These are phyloP conservation scores for Myxozyma kluyveri DNA, from an alignment of 805 yeast genomes.

Conservation along the genomic window DNA sequence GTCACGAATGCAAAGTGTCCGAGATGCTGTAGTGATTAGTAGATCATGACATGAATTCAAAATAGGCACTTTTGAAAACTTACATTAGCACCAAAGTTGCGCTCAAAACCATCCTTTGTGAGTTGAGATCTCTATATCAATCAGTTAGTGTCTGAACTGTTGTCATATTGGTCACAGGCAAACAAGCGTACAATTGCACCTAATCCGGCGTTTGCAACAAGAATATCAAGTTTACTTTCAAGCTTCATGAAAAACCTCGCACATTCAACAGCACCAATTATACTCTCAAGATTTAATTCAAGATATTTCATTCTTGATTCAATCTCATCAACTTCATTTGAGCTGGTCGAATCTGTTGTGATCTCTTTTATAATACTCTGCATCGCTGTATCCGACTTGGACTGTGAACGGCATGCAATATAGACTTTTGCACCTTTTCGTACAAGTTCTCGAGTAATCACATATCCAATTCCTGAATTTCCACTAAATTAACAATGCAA, in stretches of 20 bases:
- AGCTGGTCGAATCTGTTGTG: neutral
- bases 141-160: neutral
- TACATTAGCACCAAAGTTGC: conserved; percentile 17
- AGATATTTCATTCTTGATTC: conserved; percentile 17
- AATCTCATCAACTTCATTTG: conserved; percentile 5
- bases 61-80: neutral
- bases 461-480: conserved; percentile 27
- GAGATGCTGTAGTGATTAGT: conserved; percentile 14
- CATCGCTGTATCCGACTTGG: conserved; percentile 20
- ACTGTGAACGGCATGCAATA: conserved; percentile 18
- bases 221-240: conserved; percentile 53
- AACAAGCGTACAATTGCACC: conserved; percentile 18
- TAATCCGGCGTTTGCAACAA: conserved; percentile 74
- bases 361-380: conserved; percentile 14
- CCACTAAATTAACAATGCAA: conserved; percentile 11
- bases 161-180: neutral
- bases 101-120: conserved; percentile 25
- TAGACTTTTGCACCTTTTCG: conserved; percentile 28
- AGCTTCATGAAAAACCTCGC: conserved; percentile 41
- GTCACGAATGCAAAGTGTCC: conserved; percentile 29
- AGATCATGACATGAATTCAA: neutral
- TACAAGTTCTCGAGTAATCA: conserved; percentile 20
- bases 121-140: conserved; percentile 14
- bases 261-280: conserved; percentile 17
- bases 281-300: conserved; percentile 23